A percentile compares a stretch with the other conserved stretches of the same genome.
Evolutionary conservation across 176 grass and related monocot genomes (phyloP).

Genomic region (Triticum urartu): DNA sequence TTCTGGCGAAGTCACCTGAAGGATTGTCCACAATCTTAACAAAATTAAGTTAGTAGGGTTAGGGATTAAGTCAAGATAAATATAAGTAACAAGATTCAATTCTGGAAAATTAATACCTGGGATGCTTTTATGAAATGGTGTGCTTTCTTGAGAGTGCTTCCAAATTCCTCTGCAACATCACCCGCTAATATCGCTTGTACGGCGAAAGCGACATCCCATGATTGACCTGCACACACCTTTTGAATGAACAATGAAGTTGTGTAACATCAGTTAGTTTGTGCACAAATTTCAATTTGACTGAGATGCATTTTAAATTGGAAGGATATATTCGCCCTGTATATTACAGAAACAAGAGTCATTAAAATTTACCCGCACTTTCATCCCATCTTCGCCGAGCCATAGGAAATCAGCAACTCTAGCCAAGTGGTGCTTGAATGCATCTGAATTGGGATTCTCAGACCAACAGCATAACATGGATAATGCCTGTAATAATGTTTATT

Average conservation of each 20-base stretch:
- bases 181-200: slow-evolving; percentile 72
- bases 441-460: slow-evolving; percentile 51
- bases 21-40: slow-evolving; percentile 31
- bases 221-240: slow-evolving; percentile 51
- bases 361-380: slow-evolving; percentile 80
- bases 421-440: slow-evolving; percentile 60
- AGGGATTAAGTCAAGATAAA: not conserved
- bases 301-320: not conserved
- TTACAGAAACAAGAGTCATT: not conserved
- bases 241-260: not conserved
- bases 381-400: slow-evolving; percentile 85
- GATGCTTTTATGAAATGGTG: slow-evolving; percentile 67
- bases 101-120: slow-evolving; percentile 45
- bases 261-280: slow-evolving; percentile 8
- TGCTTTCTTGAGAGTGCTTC: slow-evolving; percentile 56
- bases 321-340: not conserved
- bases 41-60: slow-evolving; percentile 39
- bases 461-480: slow-evolving; percentile 61
- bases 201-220: slow-evolving; percentile 70
- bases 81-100: slow-evolving; percentile 10
- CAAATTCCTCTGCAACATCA: slow-evolving; percentile 46
- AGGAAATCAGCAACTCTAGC: slow-evolving; percentile 66
- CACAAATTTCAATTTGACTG: not conserved
- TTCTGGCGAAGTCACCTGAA: slow-evolving; percentile 52
- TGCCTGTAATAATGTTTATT: slow-evolving; percentile 42